These are phyloP conservation scores for Bimuria novae-zelandiae DNA, from an alignment of 2,329 filamentous ascomycete genomes.

Conservation along the genomic window DNA sequence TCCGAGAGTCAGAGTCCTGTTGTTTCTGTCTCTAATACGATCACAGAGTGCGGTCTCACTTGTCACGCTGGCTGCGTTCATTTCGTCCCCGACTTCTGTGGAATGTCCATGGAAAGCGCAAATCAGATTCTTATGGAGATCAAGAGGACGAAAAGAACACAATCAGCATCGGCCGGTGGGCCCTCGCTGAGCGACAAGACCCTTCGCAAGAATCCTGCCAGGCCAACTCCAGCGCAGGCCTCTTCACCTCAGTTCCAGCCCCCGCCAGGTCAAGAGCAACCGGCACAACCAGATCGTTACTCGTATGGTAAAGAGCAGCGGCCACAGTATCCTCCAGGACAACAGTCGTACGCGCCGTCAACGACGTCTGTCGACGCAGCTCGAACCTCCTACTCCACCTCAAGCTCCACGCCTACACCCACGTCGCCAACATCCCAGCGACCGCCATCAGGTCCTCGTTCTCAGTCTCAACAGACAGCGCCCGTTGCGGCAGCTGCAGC, in stretches of 20 bases:
- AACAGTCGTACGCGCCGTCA: constrained; percentile 47
- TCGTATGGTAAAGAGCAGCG: constrained; percentile 54
- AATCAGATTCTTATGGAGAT: constrained; percentile 92
- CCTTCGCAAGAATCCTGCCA: constrained; percentile 44
- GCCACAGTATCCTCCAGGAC: constrained; percentile 41
- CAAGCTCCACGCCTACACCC: constrained; percentile 44
- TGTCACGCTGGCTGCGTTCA: constrained; percentile 91
- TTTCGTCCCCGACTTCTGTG: constrained; percentile 96
- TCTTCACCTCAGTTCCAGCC: constrained; percentile 38
- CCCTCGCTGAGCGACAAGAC: constrained; percentile 14
- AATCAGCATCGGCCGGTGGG: constrained; percentile 54
- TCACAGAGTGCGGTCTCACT: constrained; percentile 82
- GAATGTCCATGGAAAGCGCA: constrained; percentile 97
- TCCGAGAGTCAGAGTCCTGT: neutral
- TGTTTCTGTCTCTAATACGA: constrained; percentile 24
- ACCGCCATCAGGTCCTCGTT: constrained; percentile 53
- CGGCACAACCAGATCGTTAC: constrained; percentile 47
- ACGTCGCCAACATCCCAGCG: constrained; percentile 54
- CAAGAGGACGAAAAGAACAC: constrained; percentile 74
- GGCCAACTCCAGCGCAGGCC: constrained; percentile 50
- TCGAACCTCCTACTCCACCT: constrained; percentile 49
- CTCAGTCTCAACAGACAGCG: constrained; percentile 53
- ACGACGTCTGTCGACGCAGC: constrained; percentile 54
- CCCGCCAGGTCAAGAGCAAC: constrained; percentile 47
- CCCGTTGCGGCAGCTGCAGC: constrained; percentile 54